Evolutionary conservation across 352 stramenopile species (phyloP).

Genomic region (Thraustochytrium sp.): DNA sequence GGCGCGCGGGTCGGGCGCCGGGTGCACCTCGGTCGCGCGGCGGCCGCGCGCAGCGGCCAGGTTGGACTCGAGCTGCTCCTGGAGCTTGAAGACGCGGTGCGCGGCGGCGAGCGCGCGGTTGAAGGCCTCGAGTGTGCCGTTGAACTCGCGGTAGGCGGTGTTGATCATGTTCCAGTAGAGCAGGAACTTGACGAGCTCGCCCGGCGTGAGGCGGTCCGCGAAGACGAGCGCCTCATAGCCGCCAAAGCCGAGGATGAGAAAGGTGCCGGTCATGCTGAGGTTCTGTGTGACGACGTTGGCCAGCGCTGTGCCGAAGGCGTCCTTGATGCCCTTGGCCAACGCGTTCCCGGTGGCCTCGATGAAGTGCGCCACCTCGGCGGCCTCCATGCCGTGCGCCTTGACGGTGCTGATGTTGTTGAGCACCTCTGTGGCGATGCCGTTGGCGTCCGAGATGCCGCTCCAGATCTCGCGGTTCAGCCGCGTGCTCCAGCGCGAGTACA

Average conservation of each 20-base stretch:
- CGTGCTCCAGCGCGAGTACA: slow-evolving; percentile 48
- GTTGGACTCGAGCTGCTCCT: neutral
- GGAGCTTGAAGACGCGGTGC: slow-evolving; percentile 49
- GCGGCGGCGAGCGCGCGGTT: slow-evolving; percentile 49
- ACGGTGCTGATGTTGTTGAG: slow-evolving; percentile 60
- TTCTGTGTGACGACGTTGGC: slow-evolving; percentile 46
- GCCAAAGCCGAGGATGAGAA: slow-evolving; percentile 50
- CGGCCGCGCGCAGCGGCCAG: neutral
- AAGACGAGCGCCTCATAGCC: slow-evolving; percentile 41
- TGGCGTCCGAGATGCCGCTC: slow-evolving; percentile 53
- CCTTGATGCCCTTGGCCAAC: slow-evolving; percentile 46
- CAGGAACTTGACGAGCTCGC: slow-evolving; percentile 50
- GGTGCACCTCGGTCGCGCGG: neutral
- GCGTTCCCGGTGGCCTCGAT: slow-evolving; percentile 45
- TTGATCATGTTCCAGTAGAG: slow-evolving; percentile 53
- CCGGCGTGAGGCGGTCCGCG: slow-evolving; percentile 32
- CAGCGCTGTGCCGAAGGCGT: slow-evolving; percentile 45
- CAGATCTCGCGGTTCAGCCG: slow-evolving; percentile 45
- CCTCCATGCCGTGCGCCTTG: slow-evolving; percentile 59
- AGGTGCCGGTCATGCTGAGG: slow-evolving; percentile 45
- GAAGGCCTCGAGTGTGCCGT: slow-evolving; percentile 49
- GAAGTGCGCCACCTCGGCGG: slow-evolving; percentile 55
- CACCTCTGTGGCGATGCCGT: slow-evolving; percentile 59
- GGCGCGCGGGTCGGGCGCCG: neutral
- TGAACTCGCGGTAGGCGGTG: slow-evolving; percentile 46